Conservation (phyloP, 139 green algal genomes). For the Chlamydomonas applanata region DNA sequence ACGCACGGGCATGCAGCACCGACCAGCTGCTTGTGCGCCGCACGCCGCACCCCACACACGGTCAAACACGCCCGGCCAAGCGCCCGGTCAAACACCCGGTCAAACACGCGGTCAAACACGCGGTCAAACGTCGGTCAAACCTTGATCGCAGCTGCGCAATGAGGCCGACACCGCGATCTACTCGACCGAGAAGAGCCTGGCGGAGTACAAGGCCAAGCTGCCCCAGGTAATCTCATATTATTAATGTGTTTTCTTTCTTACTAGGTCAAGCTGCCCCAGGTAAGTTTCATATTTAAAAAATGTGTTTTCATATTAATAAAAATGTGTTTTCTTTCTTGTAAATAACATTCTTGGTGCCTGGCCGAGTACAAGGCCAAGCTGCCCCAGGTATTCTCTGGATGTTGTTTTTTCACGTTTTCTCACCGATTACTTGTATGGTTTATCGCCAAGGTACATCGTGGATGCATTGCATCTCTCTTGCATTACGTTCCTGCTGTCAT, state of each 20-base stretch:
- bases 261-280: too few species aligned
- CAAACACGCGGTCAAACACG: neutral
- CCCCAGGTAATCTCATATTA: constrained; percentile 7
- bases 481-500: too few species aligned
- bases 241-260: neutral
- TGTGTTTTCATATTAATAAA: too few species aligned
- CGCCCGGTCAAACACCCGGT: too few species aligned
- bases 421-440: too few species aligned
- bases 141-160: constrained; percentile 60
- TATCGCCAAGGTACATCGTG: too few species aligned
- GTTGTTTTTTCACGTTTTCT: too few species aligned
- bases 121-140: neutral
- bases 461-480: too few species aligned
- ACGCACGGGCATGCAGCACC: too few species aligned
- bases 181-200: constrained; percentile 83
- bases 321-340: too few species aligned
- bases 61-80: neutral
- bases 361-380: constrained; percentile 90
- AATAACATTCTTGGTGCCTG: constrained; percentile 70
- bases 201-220: constrained; percentile 92
- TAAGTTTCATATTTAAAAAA: too few species aligned
- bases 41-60: neutral
- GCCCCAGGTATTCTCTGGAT: constrained; percentile 15
- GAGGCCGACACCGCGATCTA: constrained; percentile 91
- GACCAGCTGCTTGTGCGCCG: too few species aligned